Evolutionary conservation across 352 stramenopile species (phyloP).

Genomic region (Pythium oligandrum): DNA sequence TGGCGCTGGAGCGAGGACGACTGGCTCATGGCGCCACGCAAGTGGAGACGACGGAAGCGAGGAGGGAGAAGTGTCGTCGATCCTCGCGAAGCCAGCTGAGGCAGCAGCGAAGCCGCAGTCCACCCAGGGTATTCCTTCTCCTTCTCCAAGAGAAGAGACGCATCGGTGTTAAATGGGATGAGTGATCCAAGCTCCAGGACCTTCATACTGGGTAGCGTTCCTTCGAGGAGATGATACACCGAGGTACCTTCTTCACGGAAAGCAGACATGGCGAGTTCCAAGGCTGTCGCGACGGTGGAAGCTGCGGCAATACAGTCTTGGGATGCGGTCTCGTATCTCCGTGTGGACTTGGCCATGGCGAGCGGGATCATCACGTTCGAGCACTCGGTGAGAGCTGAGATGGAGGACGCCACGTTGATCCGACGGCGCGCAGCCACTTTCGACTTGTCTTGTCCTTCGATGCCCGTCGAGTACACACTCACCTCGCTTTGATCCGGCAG

Average conservation of each 20-base stretch:
- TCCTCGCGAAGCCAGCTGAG: constrained; percentile 1
- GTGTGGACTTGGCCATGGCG: constrained; percentile 22
- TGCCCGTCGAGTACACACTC: constrained; percentile 32
- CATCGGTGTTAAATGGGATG: constrained; percentile 23
- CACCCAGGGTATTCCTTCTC: no score
- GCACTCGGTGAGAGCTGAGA: constrained; percentile 56
- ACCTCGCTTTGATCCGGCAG: constrained; percentile 38
- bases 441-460: constrained; percentile 37
- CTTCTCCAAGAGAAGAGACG: no score
- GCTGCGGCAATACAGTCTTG: constrained; percentile 4
- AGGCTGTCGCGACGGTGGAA: constrained; percentile 38
- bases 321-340: background rate
- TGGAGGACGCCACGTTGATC: constrained; percentile 60
- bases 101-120: constrained; percentile 34
- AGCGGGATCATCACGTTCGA: constrained; percentile 53
- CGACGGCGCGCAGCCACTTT: constrained; percentile 54
- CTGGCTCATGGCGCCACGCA: constrained; percentile 39
- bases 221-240: constrained; percentile 41
- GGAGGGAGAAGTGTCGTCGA: background rate
- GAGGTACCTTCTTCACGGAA: constrained; percentile 20
- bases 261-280: constrained; percentile 45
- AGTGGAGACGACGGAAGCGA: constrained; percentile 40
- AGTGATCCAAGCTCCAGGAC: constrained; percentile 43
- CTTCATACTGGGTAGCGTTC: constrained; percentile 48
- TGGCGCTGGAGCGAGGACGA: constrained; percentile 17